Conservation (phyloP, 1,284 basidiomycete species). For the Tausonia pullulans region DNA sequence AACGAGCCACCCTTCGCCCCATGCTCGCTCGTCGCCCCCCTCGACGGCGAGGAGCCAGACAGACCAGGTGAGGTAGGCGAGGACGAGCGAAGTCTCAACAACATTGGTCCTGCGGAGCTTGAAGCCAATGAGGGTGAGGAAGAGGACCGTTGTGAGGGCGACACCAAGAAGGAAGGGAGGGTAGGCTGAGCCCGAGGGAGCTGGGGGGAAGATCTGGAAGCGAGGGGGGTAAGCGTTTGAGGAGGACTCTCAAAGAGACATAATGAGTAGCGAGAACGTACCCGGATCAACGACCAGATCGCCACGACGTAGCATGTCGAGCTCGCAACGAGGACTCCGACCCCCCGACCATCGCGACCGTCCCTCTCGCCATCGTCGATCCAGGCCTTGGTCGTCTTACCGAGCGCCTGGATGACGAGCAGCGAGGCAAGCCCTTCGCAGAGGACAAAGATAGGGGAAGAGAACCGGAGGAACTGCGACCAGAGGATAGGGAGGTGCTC, state of each 20-base stretch:
- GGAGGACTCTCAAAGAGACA: not conserved
- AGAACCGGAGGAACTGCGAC: constrained; percentile 31
- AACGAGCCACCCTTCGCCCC: not conserved
- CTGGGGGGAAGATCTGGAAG: constrained; percentile 21
- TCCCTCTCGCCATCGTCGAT: constrained; percentile 35
- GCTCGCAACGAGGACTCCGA: constrained; percentile 28
- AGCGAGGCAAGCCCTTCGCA: constrained; percentile 31
- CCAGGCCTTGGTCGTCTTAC: constrained; percentile 34
- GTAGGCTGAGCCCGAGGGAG: constrained; percentile 22
- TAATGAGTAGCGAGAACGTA: constrained; percentile 26
- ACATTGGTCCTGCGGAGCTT: constrained; percentile 77
- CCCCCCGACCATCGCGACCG: constrained; percentile 29
- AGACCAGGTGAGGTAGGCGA: constrained; percentile 75
- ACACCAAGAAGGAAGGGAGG: constrained; percentile 33
- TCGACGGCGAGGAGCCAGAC: constrained; percentile 49
- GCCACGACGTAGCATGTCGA: not conserved
- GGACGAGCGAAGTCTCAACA: constrained; percentile 77
- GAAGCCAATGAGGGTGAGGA: constrained; percentile 84
- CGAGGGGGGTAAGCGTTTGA: not conserved
- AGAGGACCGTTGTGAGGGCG: constrained; percentile 41
- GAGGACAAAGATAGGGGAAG: constrained; percentile 34
- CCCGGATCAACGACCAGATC: constrained; percentile 54
- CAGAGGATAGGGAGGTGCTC: constrained; percentile 32
- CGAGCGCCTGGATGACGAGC: constrained; percentile 33
- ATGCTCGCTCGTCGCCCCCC: not conserved